phyloP scores from a whole-genome alignment of 176 grass and related monocot genomes.

The Raddia guianensis region DNA sequence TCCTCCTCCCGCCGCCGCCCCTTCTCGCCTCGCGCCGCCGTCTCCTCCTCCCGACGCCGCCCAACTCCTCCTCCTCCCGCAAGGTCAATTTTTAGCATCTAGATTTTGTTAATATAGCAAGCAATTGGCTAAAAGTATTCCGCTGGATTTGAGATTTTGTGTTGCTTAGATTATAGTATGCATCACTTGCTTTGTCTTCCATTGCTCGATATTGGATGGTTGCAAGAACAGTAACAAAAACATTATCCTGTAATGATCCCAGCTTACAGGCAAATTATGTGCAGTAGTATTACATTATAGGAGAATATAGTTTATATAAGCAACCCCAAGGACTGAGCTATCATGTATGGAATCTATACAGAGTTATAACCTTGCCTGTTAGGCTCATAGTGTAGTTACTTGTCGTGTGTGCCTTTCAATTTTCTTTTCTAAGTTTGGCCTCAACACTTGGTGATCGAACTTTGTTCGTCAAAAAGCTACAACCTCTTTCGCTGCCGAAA shows the following conservation, averaged over 20 bases:
- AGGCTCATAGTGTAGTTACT: background rate
- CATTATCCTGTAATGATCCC: constrained; percentile 51
- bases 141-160: constrained; percentile 66
- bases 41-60: no score
- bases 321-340: background rate
- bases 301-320: background rate
- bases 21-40: no score
- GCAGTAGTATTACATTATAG: background rate
- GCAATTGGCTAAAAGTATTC: no score
- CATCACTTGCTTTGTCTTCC: constrained; percentile 62
- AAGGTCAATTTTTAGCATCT: no score
- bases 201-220: constrained; percentile 66
- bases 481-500: background rate
- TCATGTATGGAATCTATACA: background rate
- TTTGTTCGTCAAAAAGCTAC: background rate
- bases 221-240: constrained; percentile 73
- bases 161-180: constrained; percentile 66
- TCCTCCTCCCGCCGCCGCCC: no score
- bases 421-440: background rate
- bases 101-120: no score
- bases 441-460: background rate
- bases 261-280: background rate
- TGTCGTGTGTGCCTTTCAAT: background rate
- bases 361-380: background rate
- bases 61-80: no score